Base-by-base conservation (phyloP, 352 stramenopile genomes). In the Pythium sp. region DNA sequence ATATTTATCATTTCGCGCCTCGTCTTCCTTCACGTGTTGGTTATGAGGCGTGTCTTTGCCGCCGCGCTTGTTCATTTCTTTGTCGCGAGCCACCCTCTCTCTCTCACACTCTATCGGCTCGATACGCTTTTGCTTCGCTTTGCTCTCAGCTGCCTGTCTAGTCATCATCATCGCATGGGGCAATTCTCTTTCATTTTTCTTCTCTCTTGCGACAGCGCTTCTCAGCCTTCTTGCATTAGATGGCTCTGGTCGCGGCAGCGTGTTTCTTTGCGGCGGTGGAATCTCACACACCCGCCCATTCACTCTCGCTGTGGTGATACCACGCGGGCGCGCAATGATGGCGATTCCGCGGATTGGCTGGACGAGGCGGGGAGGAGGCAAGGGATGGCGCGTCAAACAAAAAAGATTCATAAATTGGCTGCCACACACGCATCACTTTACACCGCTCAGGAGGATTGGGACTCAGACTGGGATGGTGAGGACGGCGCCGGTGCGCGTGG, bases 331-430 rank as follows among this genome's bases (percentile, higher is more conserved):
- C 41, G 34, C 34, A n/a, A n/a, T 20, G 41, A 20, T 20, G 15
- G 15, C 41, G 41, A n/a, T 49, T 20, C 41, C 41, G 6, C 15
- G 41, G 15, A 49, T n/a, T n/a, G 32, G 32, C 32, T 9, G 41
- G 15, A 49, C 15, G 41, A 49, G 41, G 14, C 15, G 41, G 2
- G 15, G 41, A 46, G 14, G 38, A n/a, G 15, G 41, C 14, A 22
- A 5, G 11, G 11, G 36, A 15, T 49, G 41, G 41, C 41, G 15
- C 41, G 15, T 49, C 41, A 49, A 49, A 11, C 41, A 49, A 49
- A 49, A 47, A 49, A 49, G 41, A 20, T 57, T 57, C 51, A 57
- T 57, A 57, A 57, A 57, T 57, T 57, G 51, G 22, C 22, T 30
- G 12, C 57, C 36, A 62, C 38, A 41, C 58, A 51, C 24, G 24